Evolutionary conservation across 495 filamentous ascomycete species (phyloP), one percentile per base, ranked within the genome.

Genomic region (Xylaria bambusicola): DNA sequence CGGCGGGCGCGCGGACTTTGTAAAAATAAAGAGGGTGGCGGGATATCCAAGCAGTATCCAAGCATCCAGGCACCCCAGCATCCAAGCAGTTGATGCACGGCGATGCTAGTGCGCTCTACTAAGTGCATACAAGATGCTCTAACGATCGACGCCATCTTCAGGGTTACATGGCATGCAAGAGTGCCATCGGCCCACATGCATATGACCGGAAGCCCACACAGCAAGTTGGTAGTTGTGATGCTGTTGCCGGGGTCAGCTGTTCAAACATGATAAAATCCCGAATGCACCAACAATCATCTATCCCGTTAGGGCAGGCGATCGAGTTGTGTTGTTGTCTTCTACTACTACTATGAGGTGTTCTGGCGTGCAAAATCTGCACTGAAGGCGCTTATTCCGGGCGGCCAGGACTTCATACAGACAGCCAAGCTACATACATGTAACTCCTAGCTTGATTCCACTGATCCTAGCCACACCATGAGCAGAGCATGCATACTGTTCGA

Each of bases 81-180:
- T n/a, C n/a, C n/a, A n/a, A n/a, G n/a, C n/a, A n/a, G n/a, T n/a
- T n/a, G n/a, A n/a, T n/a, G n/a, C n/a, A n/a, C n/a, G n/a, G n/a
- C n/a, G n/a, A n/a, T n/a, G n/a, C n/a, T n/a, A n/a, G n/a, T n/a
- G n/a, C n/a, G n/a, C n/a, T 10, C 29, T 33, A 10, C 6, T 31
- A 41, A 20, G 10, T 45, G 15, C 15, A 38, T 38, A 15, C 36
- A 7, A 33, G n/a, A 29, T 26, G 29, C 29, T 44, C 36, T 35
- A n/a, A 47, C 5, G 57, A 51, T 51, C 38, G 40, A 60, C 49
- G 41, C 24, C 41, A 29, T 27, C 12, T 13, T 48, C 45, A 20
- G 38, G 48, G 57, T 60, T 60, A 60, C 57, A 60, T 60, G 48
- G 57, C 57, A 49, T 40, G 46, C 48, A 36, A 53, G n/a, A 45